Evolutionary conservation across 1,284 basidiomycete species (phyloP), one percentile per base, ranked within the genome.

Genomic region (Ganoderma leucocontextum): DNA sequence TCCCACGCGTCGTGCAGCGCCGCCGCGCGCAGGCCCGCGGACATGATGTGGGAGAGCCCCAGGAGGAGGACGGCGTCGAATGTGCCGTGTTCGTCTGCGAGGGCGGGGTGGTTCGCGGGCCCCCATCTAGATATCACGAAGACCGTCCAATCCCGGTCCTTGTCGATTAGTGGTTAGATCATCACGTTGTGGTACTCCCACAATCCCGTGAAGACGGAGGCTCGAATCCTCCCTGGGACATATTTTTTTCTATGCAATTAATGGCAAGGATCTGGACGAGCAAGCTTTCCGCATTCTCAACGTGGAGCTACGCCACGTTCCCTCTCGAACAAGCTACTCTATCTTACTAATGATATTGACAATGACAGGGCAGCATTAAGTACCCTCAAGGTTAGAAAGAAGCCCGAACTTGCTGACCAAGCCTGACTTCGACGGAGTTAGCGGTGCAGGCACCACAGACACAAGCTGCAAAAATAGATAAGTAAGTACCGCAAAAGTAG

Each of bases 31-130:
- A 71, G 62, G 36, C 58, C 59, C 9, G 69, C 35, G 12, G 65
- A 62, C 66, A 69, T 71, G 57, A 74, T 68, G 42, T 70, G 71
- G 65, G 71, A 71, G 36, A 74, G 63, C 35, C 73, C 70, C 19
- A 74, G 68, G 42, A 72, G 68, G 42, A 74, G 70, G 29, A 74
- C 71, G 10, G 67, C 66, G 59, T 74, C 73, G 62, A 69, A 74
- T 5, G 61, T 70, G 35, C 60, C 66, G 44, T 52, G 39, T 38
- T 74, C 70, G 25, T 12, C 57, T 4, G 47, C 62, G 62, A 64
- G 64, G 6, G 49, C 60, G 35, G 67, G 63, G 35, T 69, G 63
- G n/a, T 64, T 33, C 17, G 63, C n/a, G n/a, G n/a, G n/a, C n/a
- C n/a, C n/a, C n/a, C n/a, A n/a, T n/a, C n/a, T n/a, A n/a, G n/a